Percentiles rank a stretch among this genome's conserved stretches.
These are phyloP conservation scores for Vicia sativa DNA, from an alignment of 306 rosid species.

Conservation along the genomic window DNA sequence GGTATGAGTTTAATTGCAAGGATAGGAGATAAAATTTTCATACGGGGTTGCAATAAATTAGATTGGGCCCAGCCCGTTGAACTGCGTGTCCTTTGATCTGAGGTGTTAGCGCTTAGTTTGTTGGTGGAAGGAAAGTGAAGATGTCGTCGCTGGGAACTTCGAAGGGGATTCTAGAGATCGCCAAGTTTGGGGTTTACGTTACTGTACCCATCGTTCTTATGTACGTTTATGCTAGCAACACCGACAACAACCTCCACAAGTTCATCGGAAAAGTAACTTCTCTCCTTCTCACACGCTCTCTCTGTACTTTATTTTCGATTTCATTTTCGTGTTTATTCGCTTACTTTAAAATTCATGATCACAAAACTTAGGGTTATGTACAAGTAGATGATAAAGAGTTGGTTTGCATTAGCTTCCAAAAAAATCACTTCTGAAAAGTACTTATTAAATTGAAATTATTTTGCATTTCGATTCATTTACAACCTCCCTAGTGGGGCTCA, in stretches of 20 bases:
- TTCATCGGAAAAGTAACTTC: slow-evolving; percentile 73
- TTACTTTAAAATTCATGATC: background rate
- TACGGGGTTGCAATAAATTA: no score
- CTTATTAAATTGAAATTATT: background rate
- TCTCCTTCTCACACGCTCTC: background rate
- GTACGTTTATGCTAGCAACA: slow-evolving; percentile 73
- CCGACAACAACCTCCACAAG: slow-evolving; percentile 63
- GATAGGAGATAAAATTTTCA: no score
- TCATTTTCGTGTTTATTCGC: background rate
- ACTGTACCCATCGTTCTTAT: slow-evolving; percentile 73
- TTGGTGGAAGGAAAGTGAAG: background rate
- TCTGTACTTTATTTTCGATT: no score
- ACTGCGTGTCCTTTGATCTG: background rate
- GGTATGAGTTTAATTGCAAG: no score
- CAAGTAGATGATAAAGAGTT: background rate
- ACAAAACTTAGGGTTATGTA: background rate
- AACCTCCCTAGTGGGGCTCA: no score
- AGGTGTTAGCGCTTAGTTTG: no score
- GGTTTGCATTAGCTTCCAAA: background rate
- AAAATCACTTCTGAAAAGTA: background rate
- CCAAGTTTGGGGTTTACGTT: slow-evolving; percentile 82
- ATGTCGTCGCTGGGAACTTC: slow-evolving; percentile 73
- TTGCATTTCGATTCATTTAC: background rate
- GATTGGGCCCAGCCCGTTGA: background rate
- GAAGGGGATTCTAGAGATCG: slow-evolving; percentile 80